These are phyloP conservation scores for Talaromyces wortmannii DNA, from an alignment of 495 filamentous ascomycete genomes.

Conservation along the genomic window DNA sequence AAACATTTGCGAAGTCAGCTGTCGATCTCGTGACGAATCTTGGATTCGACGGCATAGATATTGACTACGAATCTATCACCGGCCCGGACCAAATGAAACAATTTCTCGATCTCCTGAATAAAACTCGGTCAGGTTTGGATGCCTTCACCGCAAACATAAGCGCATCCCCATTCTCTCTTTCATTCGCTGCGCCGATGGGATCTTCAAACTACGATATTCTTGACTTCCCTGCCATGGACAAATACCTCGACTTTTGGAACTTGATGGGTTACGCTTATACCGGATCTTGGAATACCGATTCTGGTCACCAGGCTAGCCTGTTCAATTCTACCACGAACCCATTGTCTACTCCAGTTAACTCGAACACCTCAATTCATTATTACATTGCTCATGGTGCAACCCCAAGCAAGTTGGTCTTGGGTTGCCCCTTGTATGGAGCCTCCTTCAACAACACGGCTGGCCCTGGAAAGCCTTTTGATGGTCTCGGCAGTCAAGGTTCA, in stretches of 20 bases:
- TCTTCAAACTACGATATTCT: constrained; percentile 62
- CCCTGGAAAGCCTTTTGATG: constrained; percentile 57
- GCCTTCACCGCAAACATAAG: background rate
- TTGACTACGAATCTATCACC: constrained; percentile 2
- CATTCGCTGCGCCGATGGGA: constrained; percentile 17
- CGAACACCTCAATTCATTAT: constrained; percentile 55
- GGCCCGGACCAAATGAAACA: constrained; percentile 42
- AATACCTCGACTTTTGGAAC: constrained; percentile 64
- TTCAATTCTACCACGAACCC: constrained; percentile 46
- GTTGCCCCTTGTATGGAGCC: constrained; percentile 81
- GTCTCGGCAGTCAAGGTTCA: constrained; percentile 55
- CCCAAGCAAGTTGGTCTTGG: constrained; percentile 65
- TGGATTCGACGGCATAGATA: constrained; percentile 48
- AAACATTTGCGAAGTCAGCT: constrained; percentile 63
- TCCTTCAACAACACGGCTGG: constrained; percentile 68
- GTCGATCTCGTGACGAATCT: constrained; percentile 63
- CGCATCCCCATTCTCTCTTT: background rate
- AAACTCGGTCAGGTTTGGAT: constrained; percentile 34
- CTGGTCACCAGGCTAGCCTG: constrained; percentile 76
- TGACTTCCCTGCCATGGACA: constrained; percentile 61
- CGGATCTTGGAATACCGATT: constrained; percentile 59
- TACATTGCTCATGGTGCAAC: constrained; percentile 54
- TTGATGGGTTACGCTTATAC: constrained; percentile 74
- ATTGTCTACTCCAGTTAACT: constrained; percentile 59
- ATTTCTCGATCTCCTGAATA: constrained; percentile 62